Base-by-base conservation (phyloP, 495 filamentous ascomycete genomes). In the Penicillium nucicola region DNA sequence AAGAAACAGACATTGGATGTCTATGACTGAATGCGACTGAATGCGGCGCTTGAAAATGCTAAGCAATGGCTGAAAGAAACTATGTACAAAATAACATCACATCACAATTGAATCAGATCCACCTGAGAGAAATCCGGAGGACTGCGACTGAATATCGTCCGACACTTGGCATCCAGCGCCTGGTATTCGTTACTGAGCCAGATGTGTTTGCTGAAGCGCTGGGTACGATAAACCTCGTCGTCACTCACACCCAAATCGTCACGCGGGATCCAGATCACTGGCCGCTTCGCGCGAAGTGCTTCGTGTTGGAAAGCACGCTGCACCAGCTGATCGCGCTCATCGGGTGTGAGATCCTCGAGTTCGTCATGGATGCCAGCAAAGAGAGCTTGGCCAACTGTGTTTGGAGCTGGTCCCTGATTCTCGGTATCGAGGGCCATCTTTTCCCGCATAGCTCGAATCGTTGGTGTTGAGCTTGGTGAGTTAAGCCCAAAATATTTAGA, bases 151-250 rank as follows among this genome's bases (percentile, higher is more conserved):
- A 95, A 98, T 36, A 95, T 80, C n/a, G 95, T 90, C 43, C 86
- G 81, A 34, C 79, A 83, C 68, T 88, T 92, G 45, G 83, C 84
- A 71, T 96, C 90, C 53, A 97, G 72, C 17, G 88, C 88, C 32
- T 91, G 87, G 51, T 88, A 89, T 67, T 93, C 85, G 68, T 97
- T 98, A 59, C 86, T 92, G 61, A 97, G 88, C 89, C 92, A 97
- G 45, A 98, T 85, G 60, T 90, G 83, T 57, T 85, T 79, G 53
- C 84, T 90, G 60, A 89, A 89, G 53, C 80, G 78, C 50, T 83
- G 76, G 13, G 90, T 96, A 37, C 89, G 73, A 60, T 71, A 77
- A 15, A 98, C 82, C 68, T 97, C 93, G 57, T 98, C 95, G 60
- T 96, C 91, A 50, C 86, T 88, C 28, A 98, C 81, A 1, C 93